Evolutionary conservation across 768 basidiomycete species (phyloP).

Genomic region (Gautieria morchelliformis): DNA sequence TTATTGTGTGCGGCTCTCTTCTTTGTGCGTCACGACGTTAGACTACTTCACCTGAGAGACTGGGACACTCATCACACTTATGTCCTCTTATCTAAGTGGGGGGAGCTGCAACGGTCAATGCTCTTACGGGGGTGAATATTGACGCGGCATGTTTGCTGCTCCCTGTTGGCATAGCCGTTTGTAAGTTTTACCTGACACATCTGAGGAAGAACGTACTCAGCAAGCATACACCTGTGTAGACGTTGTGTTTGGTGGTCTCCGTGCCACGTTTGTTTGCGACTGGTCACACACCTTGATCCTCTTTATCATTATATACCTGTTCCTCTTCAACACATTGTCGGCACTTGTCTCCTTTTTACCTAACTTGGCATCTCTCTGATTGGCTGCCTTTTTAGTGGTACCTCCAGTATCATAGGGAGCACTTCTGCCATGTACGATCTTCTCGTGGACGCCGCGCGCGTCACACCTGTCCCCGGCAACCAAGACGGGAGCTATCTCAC

Average conservation of each 20-base stretch:
- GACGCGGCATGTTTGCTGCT: conserved; percentile 36
- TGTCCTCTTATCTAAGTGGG: conserved; percentile 23
- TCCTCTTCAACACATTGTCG: conserved; percentile 13
- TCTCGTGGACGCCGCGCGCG: conserved; percentile 33
- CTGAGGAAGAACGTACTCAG: conserved; percentile 5
- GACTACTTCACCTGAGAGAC: not conserved
- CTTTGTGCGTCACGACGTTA: conserved; percentile 23
- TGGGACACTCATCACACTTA: not conserved
- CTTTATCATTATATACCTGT: conserved; percentile 29
- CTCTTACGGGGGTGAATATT: conserved; percentile 36
- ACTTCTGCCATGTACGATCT: conserved; percentile 36
- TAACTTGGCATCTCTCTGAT: conserved; percentile 14
- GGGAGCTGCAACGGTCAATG: conserved; percentile 36
- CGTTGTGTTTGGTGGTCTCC: conserved; percentile 30
- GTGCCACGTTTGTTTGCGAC: conserved; percentile 36
- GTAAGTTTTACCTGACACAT: conserved; percentile 10
- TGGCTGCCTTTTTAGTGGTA: conserved; percentile 19
- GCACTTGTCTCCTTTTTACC: not conserved
- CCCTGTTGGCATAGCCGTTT: conserved; percentile 35
- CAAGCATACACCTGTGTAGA: conserved; percentile 12
- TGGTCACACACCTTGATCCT: conserved; percentile 38
- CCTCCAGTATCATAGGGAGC: conserved; percentile 29
- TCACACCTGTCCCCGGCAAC: conserved; percentile 41
- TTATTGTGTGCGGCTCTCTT: conserved; percentile 42
- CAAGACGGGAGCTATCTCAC: conserved; percentile 44